Base-by-base conservation (phyloP, 1,284 basidiomycete species). In the Sutorius eximius region DNA sequence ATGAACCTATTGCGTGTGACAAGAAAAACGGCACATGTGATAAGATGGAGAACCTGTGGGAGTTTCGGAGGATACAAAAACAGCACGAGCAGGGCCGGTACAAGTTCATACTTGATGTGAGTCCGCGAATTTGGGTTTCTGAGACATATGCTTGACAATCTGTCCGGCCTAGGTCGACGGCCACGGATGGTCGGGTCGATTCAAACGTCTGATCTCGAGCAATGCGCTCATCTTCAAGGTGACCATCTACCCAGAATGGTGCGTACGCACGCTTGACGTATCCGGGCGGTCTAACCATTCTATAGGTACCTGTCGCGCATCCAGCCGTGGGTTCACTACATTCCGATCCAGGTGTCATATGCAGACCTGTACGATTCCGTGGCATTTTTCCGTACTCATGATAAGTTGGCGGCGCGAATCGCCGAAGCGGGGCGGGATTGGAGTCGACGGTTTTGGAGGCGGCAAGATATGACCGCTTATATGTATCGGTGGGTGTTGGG, bases 141-240 rank as follows among this genome's bases (percentile, higher is more conserved):
- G 22, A 24, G 22, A 24, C 22, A 5, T 24, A 24, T 29, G 3
- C 6, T 43, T 55, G 37, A 58, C 42, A 3, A 5, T 24, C 22
- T 24, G 8, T 37, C 13, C 5, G 18, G 10, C 55, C 12, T 34
- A 83, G 82, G 69, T 82, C 12, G 83, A 88, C 59, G 86, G 86
- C 2, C 85, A 89, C 60, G 86, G 82, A 1, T 88, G 86, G 86
- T 85, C 82, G 11, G 78, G 82, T 33, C 78, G 87, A 1, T 89
- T 88, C 69, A 85, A 86, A 59, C 73, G 84, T 0, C 73, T 88
- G 10, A 80, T 89, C 59, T 79, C 80, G 24, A 78, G 81, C 24
- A 84, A 85, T 49, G 77, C 85, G 3, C 71, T 87, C 34, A 71
- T 88, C 9, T 81, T 87, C 66, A 87, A 87, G 65, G 71, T 79